Percentiles rank a stretch among this genome's conserved stretches.
Conservation (phyloP, 108 stramenopile species). For the Pseudonitzschia pungens region DNA sequence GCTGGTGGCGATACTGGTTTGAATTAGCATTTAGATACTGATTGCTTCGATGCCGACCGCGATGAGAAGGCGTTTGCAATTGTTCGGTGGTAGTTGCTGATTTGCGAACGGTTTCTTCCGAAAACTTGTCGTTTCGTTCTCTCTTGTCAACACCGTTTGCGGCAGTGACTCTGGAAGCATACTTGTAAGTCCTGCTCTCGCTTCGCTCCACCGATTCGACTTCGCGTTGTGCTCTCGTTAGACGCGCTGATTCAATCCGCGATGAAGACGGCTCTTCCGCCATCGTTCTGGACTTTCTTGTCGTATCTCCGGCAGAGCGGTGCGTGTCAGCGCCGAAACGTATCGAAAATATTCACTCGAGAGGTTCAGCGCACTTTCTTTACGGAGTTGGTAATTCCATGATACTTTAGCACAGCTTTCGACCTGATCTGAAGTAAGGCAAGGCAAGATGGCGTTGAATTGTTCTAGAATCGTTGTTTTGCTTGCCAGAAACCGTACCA, state of each 20-base stretch:
- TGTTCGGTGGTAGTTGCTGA: background rate
- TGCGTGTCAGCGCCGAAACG: background rate
- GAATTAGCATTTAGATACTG: too few species aligned
- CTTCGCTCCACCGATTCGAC: background rate
- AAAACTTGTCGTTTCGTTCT: too few species aligned
- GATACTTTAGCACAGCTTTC: too few species aligned
- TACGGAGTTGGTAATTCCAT: too few species aligned
- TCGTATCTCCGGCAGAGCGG: background rate
- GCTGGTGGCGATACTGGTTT: background rate
- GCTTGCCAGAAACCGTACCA: too few species aligned
- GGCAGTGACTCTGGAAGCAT: too few species aligned
- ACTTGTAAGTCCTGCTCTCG: background rate
- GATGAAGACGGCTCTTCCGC: background rate
- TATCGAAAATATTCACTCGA: too few species aligned
- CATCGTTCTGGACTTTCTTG: background rate
- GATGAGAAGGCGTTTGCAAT: background rate
- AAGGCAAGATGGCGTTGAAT: too few species aligned
- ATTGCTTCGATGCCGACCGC: background rate
- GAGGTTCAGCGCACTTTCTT: too few species aligned
- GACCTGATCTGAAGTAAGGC: too few species aligned
- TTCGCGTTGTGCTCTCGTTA: background rate
- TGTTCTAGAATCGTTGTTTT: too few species aligned
- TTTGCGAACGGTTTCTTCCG: background rate
- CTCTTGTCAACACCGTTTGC: too few species aligned
- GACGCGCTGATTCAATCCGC: background rate